Base-by-base conservation (phyloP, 306 rosid genomes). In the Vigna reflexopilosa region DNA sequence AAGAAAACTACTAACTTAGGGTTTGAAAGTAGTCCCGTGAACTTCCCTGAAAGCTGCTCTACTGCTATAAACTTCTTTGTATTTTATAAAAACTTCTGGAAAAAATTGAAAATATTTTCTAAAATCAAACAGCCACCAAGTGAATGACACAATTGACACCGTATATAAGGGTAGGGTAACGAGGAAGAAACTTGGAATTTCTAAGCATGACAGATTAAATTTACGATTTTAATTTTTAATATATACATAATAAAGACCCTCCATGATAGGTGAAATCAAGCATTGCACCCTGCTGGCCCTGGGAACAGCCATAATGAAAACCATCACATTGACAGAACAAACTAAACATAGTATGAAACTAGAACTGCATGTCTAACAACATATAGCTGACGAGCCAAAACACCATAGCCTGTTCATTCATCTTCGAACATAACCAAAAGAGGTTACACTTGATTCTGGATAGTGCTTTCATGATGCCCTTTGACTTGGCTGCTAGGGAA, bases 361-460 rank as follows among this genome's bases (percentile, higher is more conserved):
- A 50, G 58, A 62, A 72, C 44, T 34, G 34, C 73, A 56, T 11
- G 58, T 45, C 65, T 70, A 70, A 9, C 65, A 67, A 74, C 64
- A 28, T 40, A 59, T 62, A 54, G 54, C 55, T 20, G 48, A 79
- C 5, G 44, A 50, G 20, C 77, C 73, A 74, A 61, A 52, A 52
- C 66, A 42, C 73, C 76, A 64, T 15, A 48, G 44, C 77, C 13
- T 19, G 77, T 42, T 62, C 61, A 69, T 32, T 71, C 34, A 4
- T 40, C 73, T 81, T 78, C 79, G 38, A 66, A 78, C 80, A 76
- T 40, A 64, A 5, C 69, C 54, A 22, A 36, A 79, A 54, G 40
- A 85, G 80, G 76, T 69, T 34, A 13, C 8, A 68, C 78, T 81
- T 10, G 70, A 67, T 62, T 59, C 47, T 16, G 28, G 30, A 57